Evolutionary conservation across 2,329 filamentous ascomycete genomes (phyloP), one percentile per base, ranked within the genome.

Genomic region (Alternaria longipes): DNA sequence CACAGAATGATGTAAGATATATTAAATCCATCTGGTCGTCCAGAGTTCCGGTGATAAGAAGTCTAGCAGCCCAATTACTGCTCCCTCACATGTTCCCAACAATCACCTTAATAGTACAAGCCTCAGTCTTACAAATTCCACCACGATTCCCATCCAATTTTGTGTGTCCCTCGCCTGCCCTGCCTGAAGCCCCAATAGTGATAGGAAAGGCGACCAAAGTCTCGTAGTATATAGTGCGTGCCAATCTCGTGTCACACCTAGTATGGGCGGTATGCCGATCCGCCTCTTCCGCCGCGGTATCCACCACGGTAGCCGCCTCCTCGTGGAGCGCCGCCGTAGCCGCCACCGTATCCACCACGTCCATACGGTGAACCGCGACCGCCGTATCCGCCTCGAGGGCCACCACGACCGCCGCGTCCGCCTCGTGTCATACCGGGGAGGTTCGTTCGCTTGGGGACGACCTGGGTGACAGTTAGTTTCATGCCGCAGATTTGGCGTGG

Each of bases 401-500:
- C 83, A 50, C 81, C 77, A 71, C 89, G 84, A 69, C 89, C 81
- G 28, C 86, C 84, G 36, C 89, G 89, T 53, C 92, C 85, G 58
- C 93, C 93, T 66, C 94, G 89, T 41, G 87, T 91, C 93, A 99
- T 94, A 62, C 95, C 95, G 1, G 95, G 95, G 54, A 99, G 84
- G 78, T 99, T 99, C 71, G 95, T 99, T 64, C 95, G 91, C 84
- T 99, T 99, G 34, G 95, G 94, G 22, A 90, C 88, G 59, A 92
- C 90, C 90, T 92, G 62, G 2, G 8, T 0, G 8, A 24, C 1
- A 22, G 42, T 71, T 26, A 70, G 60, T 22, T 42, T 42, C 75
- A 54, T 76, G 71, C 60, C 40, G 36, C 22, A 20, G 18, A 3
- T 32, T 26, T 8, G 0, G 11, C 3, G 16, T 24, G 0, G 41